Evolutionary conservation across 805 yeast genomes (phyloP).

Genomic region (Lachancea mirantina): DNA sequence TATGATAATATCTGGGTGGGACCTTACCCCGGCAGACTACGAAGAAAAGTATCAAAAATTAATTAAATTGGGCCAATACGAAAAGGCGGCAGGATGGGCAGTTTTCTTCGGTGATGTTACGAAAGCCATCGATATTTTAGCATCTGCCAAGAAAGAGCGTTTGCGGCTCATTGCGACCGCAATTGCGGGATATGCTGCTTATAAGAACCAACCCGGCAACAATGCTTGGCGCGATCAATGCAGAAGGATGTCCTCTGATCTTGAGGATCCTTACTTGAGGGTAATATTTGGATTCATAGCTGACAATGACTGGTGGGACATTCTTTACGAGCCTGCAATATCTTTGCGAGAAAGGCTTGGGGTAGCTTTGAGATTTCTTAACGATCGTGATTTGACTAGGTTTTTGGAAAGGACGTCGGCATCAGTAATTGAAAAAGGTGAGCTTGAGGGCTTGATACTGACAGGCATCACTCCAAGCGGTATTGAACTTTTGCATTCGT

Average conservation of each 20-base stretch:
- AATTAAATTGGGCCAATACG: slow-evolving; percentile 52
- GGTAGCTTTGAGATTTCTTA: slow-evolving; percentile 77
- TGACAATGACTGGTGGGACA: slow-evolving; percentile 95
- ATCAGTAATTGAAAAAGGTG: slow-evolving; percentile 68
- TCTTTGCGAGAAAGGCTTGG: slow-evolving; percentile 87
- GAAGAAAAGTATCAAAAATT: slow-evolving; percentile 59
- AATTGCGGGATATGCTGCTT: slow-evolving; percentile 71
- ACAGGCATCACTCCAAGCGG: slow-evolving; percentile 91
- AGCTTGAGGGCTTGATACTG: slow-evolving; percentile 80
- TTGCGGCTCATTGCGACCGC: slow-evolving; percentile 84
- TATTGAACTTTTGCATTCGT: slow-evolving; percentile 72
- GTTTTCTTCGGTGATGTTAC: slow-evolving; percentile 85
- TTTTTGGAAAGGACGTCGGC: slow-evolving; percentile 67
- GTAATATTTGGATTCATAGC: slow-evolving; percentile 92
- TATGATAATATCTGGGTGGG: slow-evolving; percentile 85
- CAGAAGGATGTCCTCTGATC: slow-evolving; percentile 76
- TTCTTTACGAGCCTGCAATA: slow-evolving; percentile 78
- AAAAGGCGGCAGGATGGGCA: slow-evolving; percentile 97
- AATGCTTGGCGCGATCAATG: slow-evolving; percentile 93
- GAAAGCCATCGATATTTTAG: slow-evolving; percentile 71
- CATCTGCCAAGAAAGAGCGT: slow-evolving; percentile 63
- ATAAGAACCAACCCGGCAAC: slow-evolving; percentile 39
- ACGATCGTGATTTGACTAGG: slow-evolving; percentile 68
- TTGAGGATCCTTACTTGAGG: slow-evolving; percentile 81
- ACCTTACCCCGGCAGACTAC: slow-evolving; percentile 64